A percentile compares a stretch with the other conserved stretches of the same genome.
Evolutionary conservation across 805 yeast species (phyloP).

Genomic region (Tetrapisispora arboricola): DNA sequence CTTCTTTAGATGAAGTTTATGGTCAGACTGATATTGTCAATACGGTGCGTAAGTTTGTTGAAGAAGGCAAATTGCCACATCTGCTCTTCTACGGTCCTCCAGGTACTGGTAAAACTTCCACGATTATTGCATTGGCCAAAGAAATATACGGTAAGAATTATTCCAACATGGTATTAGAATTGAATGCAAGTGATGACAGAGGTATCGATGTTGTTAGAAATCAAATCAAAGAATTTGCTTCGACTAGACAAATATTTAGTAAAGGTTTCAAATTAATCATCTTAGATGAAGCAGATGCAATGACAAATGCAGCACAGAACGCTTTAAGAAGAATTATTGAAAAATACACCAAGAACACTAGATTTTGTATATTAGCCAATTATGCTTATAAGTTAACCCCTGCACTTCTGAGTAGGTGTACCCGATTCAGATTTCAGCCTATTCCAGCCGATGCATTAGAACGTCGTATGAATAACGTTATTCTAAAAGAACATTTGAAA

Average conservation of each 20-base stretch:
- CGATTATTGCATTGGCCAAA: constrained; percentile 75
- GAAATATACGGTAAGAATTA: constrained; percentile 79
- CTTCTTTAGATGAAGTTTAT: constrained; percentile 70
- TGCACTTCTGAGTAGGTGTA: constrained; percentile 88
- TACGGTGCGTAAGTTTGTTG: constrained; percentile 77
- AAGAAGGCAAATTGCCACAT: constrained; percentile 80
- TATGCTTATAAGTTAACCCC: constrained; percentile 94
- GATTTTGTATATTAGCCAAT: constrained; percentile 92
- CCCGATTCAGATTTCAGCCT: constrained; percentile 89
- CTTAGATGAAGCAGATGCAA: constrained; percentile 94
- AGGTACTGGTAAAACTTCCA: constrained; percentile 88
- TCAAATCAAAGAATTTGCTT: constrained; percentile 92
- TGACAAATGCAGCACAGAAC: constrained; percentile 80
- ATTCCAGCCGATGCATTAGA: constrained; percentile 56
- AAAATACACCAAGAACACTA: constrained; percentile 85
- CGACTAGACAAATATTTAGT: constrained; percentile 86
- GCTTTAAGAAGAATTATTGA: constrained; percentile 75
- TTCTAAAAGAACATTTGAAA: constrained; percentile 53
- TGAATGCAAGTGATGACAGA: constrained; percentile 95
- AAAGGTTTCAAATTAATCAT: constrained; percentile 80
- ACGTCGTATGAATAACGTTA: constrained; percentile 57
- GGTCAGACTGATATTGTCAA: constrained; percentile 84
- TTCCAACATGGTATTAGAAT: constrained; percentile 82
- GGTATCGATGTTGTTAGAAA: constrained; percentile 98
- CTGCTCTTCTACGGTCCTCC: constrained; percentile 91